These are phyloP conservation scores for Carallia pectinifolia DNA, from an alignment of 345 rosid species.

Conservation along the genomic window DNA sequence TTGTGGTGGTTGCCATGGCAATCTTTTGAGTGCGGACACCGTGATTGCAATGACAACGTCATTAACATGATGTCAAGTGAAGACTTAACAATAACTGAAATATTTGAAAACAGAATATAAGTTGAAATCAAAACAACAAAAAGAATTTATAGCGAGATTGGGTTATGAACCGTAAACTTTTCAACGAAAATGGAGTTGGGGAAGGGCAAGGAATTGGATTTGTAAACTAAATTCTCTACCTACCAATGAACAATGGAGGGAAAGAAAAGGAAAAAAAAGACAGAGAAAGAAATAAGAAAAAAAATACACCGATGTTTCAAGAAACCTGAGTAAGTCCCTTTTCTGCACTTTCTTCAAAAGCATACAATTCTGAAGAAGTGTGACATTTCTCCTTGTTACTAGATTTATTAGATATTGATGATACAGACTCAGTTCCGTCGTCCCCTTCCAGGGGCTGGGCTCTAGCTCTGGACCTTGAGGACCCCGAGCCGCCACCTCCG, in stretches of 20 bases:
- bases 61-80: too few species aligned
- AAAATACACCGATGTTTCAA: neutral
- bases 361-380: neutral
- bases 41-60: too few species aligned
- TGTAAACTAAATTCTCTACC: constrained; percentile 35
- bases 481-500: constrained; percentile 14
- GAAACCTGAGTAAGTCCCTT: constrained; percentile 15
- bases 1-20: neutral
- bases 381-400: neutral
- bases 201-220: constrained; percentile 15
- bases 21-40: neutral
- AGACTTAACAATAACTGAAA: too few species aligned
- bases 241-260: neutral
- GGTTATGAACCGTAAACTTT: too few species aligned
- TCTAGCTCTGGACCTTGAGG: constrained; percentile 39
- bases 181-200: neutral
- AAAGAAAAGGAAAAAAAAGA: constrained; percentile 1
- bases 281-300: neutral
- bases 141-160: too few species aligned
- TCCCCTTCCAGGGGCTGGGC: constrained; percentile 25
- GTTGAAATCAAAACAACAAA: too few species aligned
- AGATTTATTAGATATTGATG: constrained; percentile 30
- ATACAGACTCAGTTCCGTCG: constrained; percentile 36
- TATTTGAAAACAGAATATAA: too few species aligned
- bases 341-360: constrained; percentile 19